Conservation (phyloP, 2,329 filamentous ascomycete genomes). For the Fusarium sp. region DNA sequence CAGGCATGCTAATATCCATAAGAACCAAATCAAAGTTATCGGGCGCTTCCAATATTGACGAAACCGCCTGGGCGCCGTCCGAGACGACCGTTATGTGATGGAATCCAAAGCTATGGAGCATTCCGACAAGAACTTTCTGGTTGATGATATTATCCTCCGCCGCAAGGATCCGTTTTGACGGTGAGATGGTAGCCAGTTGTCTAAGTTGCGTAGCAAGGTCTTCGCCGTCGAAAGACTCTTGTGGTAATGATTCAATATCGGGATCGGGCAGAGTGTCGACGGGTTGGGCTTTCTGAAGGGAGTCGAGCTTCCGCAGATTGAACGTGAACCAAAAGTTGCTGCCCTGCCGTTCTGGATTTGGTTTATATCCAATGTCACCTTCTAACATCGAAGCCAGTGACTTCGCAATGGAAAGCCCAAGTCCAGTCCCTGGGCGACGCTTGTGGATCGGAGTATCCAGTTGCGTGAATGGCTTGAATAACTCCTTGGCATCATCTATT, state of each 20-base stretch:
- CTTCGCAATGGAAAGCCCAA: conserved; percentile 11
- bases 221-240: not conserved
- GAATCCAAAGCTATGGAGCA: conserved; percentile 13
- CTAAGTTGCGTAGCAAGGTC: not conserved
- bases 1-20: conserved; percentile 16
- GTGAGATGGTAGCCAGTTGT: not conserved
- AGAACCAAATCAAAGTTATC: not conserved
- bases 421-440: conserved; percentile 8
- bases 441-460: conserved; percentile 2
- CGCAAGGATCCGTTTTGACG: not conserved
- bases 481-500: not conserved
- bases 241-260: fast-evolving
- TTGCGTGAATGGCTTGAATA: conserved; percentile 9
- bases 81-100: conserved; percentile 1
- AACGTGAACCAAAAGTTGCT: conserved; percentile 10
- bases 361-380: not conserved
- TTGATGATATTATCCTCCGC: conserved; percentile 9
- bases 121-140: conserved; percentile 7
- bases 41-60: not conserved
- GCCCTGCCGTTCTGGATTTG: not conserved
- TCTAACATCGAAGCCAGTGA: not conserved
- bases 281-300: not conserved
- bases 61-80: conserved; percentile 5
- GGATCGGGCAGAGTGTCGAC: fast-evolving
- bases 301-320: not conserved